Evolutionary conservation across 164 flowering plant species (phyloP).

Genomic region (Cinnamomum micranthum): DNA sequence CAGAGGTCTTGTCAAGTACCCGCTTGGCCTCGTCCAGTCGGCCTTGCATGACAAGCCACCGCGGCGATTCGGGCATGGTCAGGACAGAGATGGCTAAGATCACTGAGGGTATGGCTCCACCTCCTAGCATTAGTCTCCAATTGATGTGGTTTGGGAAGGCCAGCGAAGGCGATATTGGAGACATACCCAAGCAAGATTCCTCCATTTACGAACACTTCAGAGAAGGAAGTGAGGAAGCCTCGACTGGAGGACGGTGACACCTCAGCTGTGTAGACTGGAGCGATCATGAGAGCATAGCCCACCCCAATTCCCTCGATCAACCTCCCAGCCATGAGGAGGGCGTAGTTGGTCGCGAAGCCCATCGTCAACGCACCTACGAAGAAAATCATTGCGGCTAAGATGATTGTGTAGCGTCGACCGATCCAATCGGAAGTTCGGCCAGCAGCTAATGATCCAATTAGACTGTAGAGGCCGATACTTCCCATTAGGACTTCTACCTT

Average conservation of each 20-base stretch:
- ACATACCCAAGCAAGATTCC: slow-evolving; percentile 57
- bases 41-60: slow-evolving; percentile 79
- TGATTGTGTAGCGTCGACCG: slow-evolving; percentile 33
- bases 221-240: slow-evolving; percentile 34
- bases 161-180: slow-evolving; percentile 60
- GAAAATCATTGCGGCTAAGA: slow-evolving; percentile 32
- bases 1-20: slow-evolving; percentile 56
- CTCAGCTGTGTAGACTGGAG: slow-evolving; percentile 38
- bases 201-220: slow-evolving; percentile 35
- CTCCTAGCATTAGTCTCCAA: slow-evolving; percentile 79
- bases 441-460: slow-evolving; percentile 27
- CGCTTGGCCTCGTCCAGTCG: slow-evolving; percentile 54
- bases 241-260: slow-evolving; percentile 27
- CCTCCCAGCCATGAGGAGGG: slow-evolving; percentile 32
- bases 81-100: slow-evolving; percentile 41
- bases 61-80: slow-evolving; percentile 78
- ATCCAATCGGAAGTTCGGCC: slow-evolving; percentile 36
- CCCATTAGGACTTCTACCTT: slow-evolving; percentile 27
- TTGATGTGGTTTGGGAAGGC: slow-evolving; percentile 41
- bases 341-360: slow-evolving; percentile 31
- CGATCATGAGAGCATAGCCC: slow-evolving; percentile 37
- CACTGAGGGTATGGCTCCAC: slow-evolving; percentile 54
- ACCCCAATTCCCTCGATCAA: slow-evolving; percentile 37
- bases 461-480: slow-evolving; percentile 20
- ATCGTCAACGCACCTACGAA: slow-evolving; percentile 29